Evolutionary conservation across 352 stramenopile genomes (phyloP).

Genomic region (Poterioochromonas sp.): DNA sequence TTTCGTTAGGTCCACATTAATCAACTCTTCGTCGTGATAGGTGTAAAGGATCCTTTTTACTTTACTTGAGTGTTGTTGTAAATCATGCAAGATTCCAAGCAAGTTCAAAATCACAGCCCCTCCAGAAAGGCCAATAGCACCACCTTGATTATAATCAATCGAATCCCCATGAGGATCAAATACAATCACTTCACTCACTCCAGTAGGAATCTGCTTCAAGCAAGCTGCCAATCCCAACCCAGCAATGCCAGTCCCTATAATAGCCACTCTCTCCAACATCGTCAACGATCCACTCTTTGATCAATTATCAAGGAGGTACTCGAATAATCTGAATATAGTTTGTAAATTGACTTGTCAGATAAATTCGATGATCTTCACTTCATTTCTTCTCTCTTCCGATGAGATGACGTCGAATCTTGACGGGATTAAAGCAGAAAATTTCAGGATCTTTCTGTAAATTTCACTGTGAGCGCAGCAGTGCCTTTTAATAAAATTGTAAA

Average conservation of each 20-base stretch:
- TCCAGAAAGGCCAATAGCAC: background rate
- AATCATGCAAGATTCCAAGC: background rate
- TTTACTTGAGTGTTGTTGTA: background rate
- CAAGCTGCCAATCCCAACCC: conserved; percentile 18
- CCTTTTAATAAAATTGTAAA: too few species aligned
- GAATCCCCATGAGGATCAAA: background rate
- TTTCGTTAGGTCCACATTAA: conserved; percentile 16
- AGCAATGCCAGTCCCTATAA: conserved; percentile 17
- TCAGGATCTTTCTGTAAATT: too few species aligned
- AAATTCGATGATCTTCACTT: too few species aligned
- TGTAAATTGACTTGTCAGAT: too few species aligned
- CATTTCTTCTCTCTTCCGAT: too few species aligned
- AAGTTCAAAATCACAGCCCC: conserved; percentile 7
- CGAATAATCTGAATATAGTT: too few species aligned
- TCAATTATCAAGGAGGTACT: too few species aligned
- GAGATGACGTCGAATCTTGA: too few species aligned
- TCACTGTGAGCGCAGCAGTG: too few species aligned
- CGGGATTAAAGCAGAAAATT: too few species aligned
- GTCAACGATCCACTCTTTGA: too few species aligned
- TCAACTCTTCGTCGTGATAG: background rate
- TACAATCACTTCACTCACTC: background rate
- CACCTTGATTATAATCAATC: background rate
- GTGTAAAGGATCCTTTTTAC: background rate
- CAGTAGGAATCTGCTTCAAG: conserved; percentile 2
- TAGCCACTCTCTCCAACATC: background rate